phyloP scores from a whole-genome alignment of 352 stramenopile species.

The Pythium myriotylum region DNA sequence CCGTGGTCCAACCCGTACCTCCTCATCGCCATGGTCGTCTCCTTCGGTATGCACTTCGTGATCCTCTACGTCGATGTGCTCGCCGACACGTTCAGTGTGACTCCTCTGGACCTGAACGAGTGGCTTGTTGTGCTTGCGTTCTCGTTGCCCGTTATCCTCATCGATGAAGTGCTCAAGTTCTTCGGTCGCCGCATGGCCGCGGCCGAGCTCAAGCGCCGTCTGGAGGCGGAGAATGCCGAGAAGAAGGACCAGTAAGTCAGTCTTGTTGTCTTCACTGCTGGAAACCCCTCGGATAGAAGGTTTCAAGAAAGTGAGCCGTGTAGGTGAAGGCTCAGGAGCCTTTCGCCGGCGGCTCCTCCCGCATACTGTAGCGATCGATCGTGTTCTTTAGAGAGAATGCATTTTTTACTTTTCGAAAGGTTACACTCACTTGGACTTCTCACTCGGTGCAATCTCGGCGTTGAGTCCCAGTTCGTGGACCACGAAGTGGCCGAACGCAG shows the following conservation, averaged over 20 bases:
- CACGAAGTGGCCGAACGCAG: conserved; percentile 52
- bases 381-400: conserved; percentile 32
- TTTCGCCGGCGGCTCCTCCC: not conserved
- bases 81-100: conserved; percentile 93
- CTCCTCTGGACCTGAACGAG: conserved; percentile 90
- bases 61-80: conserved; percentile 95
- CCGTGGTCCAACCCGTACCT: conserved; percentile 95
- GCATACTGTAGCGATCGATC: conserved; percentile 1
- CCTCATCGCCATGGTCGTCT: conserved; percentile 92
- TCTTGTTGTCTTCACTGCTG: conserved; percentile 8
- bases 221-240: conserved; percentile 40
- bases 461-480: conserved; percentile 16
- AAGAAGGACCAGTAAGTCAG: conserved; percentile 55
- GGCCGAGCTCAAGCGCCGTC: conserved; percentile 68
- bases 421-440: conserved; percentile 6
- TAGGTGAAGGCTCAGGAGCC: no score
- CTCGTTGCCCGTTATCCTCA: conserved; percentile 92
- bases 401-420: conserved; percentile 3
- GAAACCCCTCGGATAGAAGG: conserved; percentile 23
- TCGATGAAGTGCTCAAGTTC: conserved; percentile 95
- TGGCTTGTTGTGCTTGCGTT: conserved; percentile 93
- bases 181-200: conserved; percentile 82
- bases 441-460: conserved; percentile 4
- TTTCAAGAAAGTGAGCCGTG: conserved; percentile 2
- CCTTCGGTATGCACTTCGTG: conserved; percentile 93